A percentile compares a stretch with the other conserved stretches of the same genome.
phyloP scores from a whole-genome alignment of 164 flowering plant species.

The Stephania cephalantha region DNA sequence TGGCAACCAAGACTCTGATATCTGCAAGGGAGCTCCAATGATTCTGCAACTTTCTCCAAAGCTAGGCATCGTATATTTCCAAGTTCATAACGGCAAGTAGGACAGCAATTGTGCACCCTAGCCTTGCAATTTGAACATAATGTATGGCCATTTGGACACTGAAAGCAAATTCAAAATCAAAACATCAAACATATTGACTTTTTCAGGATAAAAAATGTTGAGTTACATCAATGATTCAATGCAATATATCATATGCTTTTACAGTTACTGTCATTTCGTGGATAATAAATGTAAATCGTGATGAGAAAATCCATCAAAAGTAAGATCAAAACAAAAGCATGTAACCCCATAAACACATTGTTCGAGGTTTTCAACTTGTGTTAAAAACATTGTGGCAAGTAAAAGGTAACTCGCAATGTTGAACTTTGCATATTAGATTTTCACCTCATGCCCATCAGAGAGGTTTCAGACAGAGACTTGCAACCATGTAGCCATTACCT shows the following conservation, averaged over 20 bases:
- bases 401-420: background rate
- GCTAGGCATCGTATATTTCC: constrained; percentile 56
- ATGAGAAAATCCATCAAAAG: background rate
- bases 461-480: too few relatives aligned
- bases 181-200: background rate
- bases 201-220: too few relatives aligned
- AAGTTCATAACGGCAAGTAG: constrained; percentile 46
- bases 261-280: background rate
- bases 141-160: constrained; percentile 60
- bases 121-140: constrained; percentile 43
- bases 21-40: constrained; percentile 44
- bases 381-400: too few relatives aligned
- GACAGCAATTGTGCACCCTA: constrained; percentile 46
- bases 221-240: background rate
- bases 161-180: constrained; percentile 5
- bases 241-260: background rate
- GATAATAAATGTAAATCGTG: background rate
- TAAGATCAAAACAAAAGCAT: background rate
- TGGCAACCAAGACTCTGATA: constrained; percentile 39
- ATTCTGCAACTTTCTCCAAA: constrained; percentile 52
- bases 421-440: background rate
- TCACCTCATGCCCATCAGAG: too few relatives aligned
- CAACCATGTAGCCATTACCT: too few relatives aligned
- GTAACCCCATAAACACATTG: background rate
- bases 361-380: too few relatives aligned